Evolutionary conservation across 2,329 filamentous ascomycete genomes (phyloP).

Genomic region (Phialophora macrospora): DNA sequence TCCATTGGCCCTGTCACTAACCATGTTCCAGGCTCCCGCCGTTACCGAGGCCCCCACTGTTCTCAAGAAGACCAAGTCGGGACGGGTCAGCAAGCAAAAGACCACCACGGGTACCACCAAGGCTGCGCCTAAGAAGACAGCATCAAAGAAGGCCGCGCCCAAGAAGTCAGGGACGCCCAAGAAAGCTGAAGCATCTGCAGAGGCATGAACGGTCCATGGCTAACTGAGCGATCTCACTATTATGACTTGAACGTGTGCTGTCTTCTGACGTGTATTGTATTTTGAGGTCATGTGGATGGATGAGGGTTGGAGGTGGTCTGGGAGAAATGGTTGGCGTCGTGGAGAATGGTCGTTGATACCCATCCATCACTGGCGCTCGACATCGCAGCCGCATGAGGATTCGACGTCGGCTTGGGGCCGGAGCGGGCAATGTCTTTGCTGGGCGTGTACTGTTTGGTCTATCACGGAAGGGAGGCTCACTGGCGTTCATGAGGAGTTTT

Average conservation of each 20-base stretch:
- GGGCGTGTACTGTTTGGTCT: background rate
- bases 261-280: constrained; percentile 29
- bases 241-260: constrained; percentile 38
- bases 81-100: constrained; percentile 76
- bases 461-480: background rate
- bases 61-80: constrained; percentile 82
- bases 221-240: constrained; percentile 25
- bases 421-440: constrained; percentile 4
- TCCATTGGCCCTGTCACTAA: constrained; percentile 35
- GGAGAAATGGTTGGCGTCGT: constrained; percentile 16
- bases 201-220: constrained; percentile 31
- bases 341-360: constrained; percentile 22
- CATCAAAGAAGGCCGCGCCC: constrained; percentile 53
- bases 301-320: constrained; percentile 7
- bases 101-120: constrained; percentile 52
- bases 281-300: constrained; percentile 29
- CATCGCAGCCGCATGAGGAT: background rate
- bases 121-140: constrained; percentile 53
- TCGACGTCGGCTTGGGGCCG: background rate
- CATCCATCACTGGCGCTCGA: constrained; percentile 2
- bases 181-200: constrained; percentile 44
- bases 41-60: constrained; percentile 72
- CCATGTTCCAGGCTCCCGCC: constrained; percentile 61
- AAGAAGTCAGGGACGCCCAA: constrained; percentile 51
- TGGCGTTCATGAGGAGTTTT: constrained; percentile 14